Evolutionary conservation across 2,329 filamentous ascomycete genomes (phyloP), one percentile per base, ranked within the genome.

Genomic region (Epichloe glyceriae): DNA sequence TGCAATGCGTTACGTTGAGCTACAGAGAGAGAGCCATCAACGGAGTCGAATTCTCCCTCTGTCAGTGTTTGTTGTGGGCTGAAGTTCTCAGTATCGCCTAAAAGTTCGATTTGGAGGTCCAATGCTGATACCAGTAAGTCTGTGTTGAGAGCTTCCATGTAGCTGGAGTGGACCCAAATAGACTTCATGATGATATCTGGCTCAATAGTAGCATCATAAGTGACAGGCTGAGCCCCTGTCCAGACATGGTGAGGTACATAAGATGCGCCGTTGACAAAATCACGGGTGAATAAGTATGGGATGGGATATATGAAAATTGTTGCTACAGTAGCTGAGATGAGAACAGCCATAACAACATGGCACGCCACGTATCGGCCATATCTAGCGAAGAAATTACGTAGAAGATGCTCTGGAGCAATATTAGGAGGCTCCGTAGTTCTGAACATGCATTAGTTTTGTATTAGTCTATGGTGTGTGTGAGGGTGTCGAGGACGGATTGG

Each of bases 101-200:
- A 72, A 2, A 91, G 70, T 52, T 75, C 73, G 60, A 88, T 74
- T 62, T 91, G 86, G 47, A 91, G 73, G 55, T 80, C 73, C 45
- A 91, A 70, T 8, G 85, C 85, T 42, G 78, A 75, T 34, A 78
- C 70, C 43, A 91, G 70, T 11, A 90, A 75, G 6, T 81, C 71
- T 48, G 73, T 73, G 47, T 86, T 73, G 37, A 91, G 72, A 11
- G 85, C 86, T 59, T 82, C 75, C 82, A 90, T 90, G 61, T 89
- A 89, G 63, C 78, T 83, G 55, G 85, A 85, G 61, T 90, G 85
- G 15, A 91, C 76, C 86, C 86, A 91, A 51, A 88, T 77, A 52
- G 86, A 86, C 57, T 85, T 83, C 79, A 91, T 85, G 51, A 86
- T 80, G n/a, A 91, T 80, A 63, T 91, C 85, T 4, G 83, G 76